Evolutionary conservation across 192 early-diverging fungal species (phyloP), one percentile per base, ranked within the genome.

Genomic region (Entomortierella lignicola): DNA sequence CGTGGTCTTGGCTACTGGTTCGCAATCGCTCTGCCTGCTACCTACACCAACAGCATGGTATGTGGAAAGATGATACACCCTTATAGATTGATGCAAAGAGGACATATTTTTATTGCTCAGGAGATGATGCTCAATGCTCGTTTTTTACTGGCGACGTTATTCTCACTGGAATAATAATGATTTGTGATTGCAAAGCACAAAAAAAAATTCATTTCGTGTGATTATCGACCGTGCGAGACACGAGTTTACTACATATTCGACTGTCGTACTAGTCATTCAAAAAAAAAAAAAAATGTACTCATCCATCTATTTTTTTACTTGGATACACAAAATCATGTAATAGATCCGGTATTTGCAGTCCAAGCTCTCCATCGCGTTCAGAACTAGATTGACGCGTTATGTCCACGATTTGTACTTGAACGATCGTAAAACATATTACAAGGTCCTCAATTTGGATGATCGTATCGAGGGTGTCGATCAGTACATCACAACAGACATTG

Each of bases 31-130:
- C 82, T 99, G 8, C 97, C 97, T 21, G 96, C 97, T 8, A 97
- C 96, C 8, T 99, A 97, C 80, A 99, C 97, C 43, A 98, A 98
- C 83, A 94, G 92, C 83, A 98, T 98, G 97, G 95, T 94, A 83
- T 81, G 85, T 55, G 73, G 67, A n/a, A n/a, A n/a, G n/a, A n/a
- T n/a, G n/a, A n/a, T n/a, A n/a, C n/a, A n/a, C n/a, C n/a, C n/a
- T n/a, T n/a, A n/a, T n/a, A n/a, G n/a, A n/a, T n/a, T n/a, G n/a
- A n/a, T n/a, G n/a, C n/a, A n/a, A n/a, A n/a, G n/a, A n/a, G n/a
- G n/a, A n/a, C n/a, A n/a, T n/a, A n/a, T n/a, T n/a, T n/a, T n/a
- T n/a, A n/a, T n/a, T n/a, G n/a, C n/a, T n/a, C n/a, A n/a, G n/a
- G n/a, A n/a, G n/a, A n/a, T n/a, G n/a, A n/a, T n/a, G n/a, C n/a